These are phyloP conservation scores for Vigna nakashimae DNA, from an alignment of 306 rosid genomes.

Conservation along the genomic window DNA sequence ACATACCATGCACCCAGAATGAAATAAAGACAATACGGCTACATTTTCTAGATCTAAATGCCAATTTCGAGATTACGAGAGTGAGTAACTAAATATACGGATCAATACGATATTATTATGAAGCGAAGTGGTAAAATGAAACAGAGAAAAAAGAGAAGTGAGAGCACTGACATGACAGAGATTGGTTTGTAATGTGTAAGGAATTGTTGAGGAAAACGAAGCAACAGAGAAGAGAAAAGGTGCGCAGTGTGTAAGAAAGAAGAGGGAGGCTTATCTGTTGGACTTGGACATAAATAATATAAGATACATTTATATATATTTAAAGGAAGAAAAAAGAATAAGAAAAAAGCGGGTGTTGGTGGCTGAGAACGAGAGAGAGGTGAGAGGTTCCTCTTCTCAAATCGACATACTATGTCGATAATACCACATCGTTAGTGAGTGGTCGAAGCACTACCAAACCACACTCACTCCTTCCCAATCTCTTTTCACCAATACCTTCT, in stretches of 20 bases:
- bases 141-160: neutral
- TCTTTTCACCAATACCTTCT: no score
- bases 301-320: neutral
- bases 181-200: slow-evolving; percentile 12
- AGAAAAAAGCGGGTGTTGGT: slow-evolving; percentile 36
- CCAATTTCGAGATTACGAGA: slow-evolving; percentile 10
- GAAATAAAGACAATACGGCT: neutral
- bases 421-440: slow-evolving; percentile 72
- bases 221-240: slow-evolving; percentile 39
- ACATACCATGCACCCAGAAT: neutral
- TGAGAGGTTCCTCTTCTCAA: slow-evolving; percentile 1
- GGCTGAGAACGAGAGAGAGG: slow-evolving; percentile 29
- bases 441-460: slow-evolving; percentile 57
- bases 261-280: slow-evolving; percentile 11
- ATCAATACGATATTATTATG: slow-evolving; percentile 8
- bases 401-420: slow-evolving; percentile 44
- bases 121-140: neutral
- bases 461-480: no score
- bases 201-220: slow-evolving; percentile 25
- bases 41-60: slow-evolving; percentile 31
- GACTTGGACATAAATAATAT: slow-evolving; percentile 31
- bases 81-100: neutral
- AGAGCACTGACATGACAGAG: slow-evolving; percentile 46
- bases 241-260: slow-evolving; percentile 30
- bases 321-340: neutral